Evolutionary conservation across 208 protist genomes (phyloP).

Genomic region (Leishmania gerbilli): DNA sequence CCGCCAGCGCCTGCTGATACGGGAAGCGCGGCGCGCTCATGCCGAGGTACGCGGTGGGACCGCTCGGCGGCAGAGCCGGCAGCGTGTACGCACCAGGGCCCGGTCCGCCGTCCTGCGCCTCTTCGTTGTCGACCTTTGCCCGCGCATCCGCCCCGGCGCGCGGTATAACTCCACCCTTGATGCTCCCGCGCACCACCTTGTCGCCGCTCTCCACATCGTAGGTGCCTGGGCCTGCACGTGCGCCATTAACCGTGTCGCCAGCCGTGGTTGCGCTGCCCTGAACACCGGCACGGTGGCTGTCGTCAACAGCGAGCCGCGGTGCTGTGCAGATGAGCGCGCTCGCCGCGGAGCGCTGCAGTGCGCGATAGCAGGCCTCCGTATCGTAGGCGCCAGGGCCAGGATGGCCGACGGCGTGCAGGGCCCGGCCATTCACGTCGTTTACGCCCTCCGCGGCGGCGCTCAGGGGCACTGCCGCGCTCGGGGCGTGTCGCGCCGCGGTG

Average conservation of each 20-base stretch:
- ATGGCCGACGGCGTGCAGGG: background rate
- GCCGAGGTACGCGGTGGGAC: slow-evolving; percentile 12
- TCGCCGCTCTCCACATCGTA: slow-evolving; percentile 17
- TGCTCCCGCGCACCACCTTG: slow-evolving; percentile 1
- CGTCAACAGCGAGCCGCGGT: slow-evolving; percentile 9
- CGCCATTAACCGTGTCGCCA: background rate
- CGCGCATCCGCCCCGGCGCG: slow-evolving; percentile 6
- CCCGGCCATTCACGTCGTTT: background rate
- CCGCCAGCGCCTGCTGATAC: slow-evolving; percentile 11
- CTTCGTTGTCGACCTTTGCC: background rate
- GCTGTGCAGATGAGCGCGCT: slow-evolving; percentile 14
- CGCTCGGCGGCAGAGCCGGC: slow-evolving; percentile 13
- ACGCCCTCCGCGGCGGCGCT: background rate
- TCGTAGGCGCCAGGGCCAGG: slow-evolving; percentile 33
- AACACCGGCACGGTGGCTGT: background rate
- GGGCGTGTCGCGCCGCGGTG: slow-evolving; percentile 20
- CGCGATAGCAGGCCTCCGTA: slow-evolving; percentile 17
- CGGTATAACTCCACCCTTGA: slow-evolving; percentile 27
- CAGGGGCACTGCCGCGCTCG: background rate
- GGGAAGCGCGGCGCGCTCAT: slow-evolving; percentile 30
- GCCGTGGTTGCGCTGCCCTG: background rate
- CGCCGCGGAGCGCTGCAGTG: slow-evolving; percentile 6
- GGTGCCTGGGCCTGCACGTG: slow-evolving; percentile 14
- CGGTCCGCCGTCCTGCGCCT: slow-evolving; percentile 5
- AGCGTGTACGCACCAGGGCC: slow-evolving; percentile 51